Conservation (phyloP, 73 alveolate species). For the Halteria grandinella region DNA sequence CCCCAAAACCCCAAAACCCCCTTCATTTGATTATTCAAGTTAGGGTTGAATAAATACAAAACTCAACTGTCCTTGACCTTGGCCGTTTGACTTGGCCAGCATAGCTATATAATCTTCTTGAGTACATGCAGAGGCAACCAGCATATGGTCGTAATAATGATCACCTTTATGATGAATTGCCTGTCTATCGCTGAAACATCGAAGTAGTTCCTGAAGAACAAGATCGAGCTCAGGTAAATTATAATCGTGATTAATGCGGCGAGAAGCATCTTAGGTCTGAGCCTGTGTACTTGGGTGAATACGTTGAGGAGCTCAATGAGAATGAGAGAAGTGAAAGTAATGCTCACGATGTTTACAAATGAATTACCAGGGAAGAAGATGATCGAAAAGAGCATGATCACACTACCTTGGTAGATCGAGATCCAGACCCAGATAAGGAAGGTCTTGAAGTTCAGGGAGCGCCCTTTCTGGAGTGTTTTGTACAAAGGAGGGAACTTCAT, state of each 20-base stretch:
- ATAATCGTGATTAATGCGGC: conserved; percentile 30
- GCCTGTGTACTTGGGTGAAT: conserved; percentile 58
- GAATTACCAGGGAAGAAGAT: conserved; percentile 82
- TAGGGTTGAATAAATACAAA: no score
- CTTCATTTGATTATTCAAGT: no score
- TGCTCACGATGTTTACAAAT: conserved; percentile 77
- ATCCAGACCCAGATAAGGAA: conserved; percentile 91
- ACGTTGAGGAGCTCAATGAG: conserved; percentile 84
- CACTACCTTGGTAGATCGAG: conserved; percentile 89
- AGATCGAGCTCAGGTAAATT: conserved; percentile 60
- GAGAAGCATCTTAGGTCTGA: conserved; percentile 39
- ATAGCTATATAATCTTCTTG: no score
- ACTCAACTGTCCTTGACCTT: no score
- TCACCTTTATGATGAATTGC: conserved; percentile 72
- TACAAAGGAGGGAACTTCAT: conserved; percentile 91
- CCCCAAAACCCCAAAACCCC: no score
- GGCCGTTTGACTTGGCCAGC: no score
- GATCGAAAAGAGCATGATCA: conserved; percentile 84
- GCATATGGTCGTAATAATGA: no score
- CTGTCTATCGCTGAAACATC: conserved; percentile 47
- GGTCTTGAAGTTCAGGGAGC: conserved; percentile 84
- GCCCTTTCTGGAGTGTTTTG: conserved; percentile 85
- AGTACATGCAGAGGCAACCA: no score
- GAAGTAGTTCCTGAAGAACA: conserved; percentile 64
- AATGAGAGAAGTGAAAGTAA: conserved; percentile 81